phyloP scores from a whole-genome alignment of 306 rosid genomes.

The Prunus campanulata region DNA sequence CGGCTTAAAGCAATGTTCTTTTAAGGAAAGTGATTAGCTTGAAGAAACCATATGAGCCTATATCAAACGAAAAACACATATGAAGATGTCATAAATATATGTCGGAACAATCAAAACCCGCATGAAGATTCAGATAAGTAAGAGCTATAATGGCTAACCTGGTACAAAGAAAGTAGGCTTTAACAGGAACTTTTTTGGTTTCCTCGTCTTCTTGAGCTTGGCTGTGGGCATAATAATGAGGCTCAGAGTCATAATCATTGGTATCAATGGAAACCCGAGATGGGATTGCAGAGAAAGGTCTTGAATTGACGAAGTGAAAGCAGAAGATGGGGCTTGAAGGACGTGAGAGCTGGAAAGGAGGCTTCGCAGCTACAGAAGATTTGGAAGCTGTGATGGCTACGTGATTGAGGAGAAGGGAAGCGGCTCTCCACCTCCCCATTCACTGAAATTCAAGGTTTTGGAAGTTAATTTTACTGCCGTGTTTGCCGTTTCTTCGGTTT shows the following conservation, averaged over 20 bases:
- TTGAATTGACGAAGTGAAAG: conserved; percentile 31
- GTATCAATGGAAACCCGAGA: conserved; percentile 27
- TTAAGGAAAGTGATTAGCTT: conserved; percentile 2
- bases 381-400: conserved; percentile 30
- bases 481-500: neutral
- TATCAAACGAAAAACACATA: neutral
- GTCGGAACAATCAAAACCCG: neutral
- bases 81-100: neutral
- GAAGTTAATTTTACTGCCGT: neutral
- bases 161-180: conserved; percentile 87
- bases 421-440: conserved; percentile 91
- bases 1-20: neutral
- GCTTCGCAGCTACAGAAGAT: conserved; percentile 21
- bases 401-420: conserved; percentile 45
- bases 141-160: conserved; percentile 41
- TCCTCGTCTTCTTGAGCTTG: conserved; percentile 34
- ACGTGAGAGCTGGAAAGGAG: neutral
- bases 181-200: conserved; percentile 60
- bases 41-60: neutral
- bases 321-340: conserved; percentile 8
- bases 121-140: conserved; percentile 15
- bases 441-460: conserved; percentile 24
- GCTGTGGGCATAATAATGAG: conserved; percentile 10
- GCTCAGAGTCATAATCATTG: conserved; percentile 41
- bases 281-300: conserved; percentile 57